Evolutionary conservation across 1,284 basidiomycete genomes (phyloP), one percentile per base, ranked within the genome.

Genomic region (Moniliella sp.): DNA sequence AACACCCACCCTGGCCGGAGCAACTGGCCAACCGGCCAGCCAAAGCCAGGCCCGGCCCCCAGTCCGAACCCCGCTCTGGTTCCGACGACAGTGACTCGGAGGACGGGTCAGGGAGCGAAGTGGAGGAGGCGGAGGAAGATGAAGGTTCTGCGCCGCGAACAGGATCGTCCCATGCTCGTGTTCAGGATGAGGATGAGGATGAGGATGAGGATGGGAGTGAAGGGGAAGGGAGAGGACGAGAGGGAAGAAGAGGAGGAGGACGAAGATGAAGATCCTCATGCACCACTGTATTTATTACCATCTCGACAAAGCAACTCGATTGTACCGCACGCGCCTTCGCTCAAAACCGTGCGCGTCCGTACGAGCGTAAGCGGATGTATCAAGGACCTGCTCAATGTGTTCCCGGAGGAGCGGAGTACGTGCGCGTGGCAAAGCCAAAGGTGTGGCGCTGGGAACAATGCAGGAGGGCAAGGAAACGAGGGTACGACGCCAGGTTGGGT

Each of bases 331-430:
- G 42, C 45, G 15, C 38, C 35, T 9, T 53, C 38, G 18, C 43
- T 16, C 66, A 70, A 26, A 75, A 75, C 61, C 79, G 57, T 64
- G 69, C 30, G 67, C 71, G 43, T 37, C 55, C 44, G 15, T 49
- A 16, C 61, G 48, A 49, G 31, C 39, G 32, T 13, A 44, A 49
- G 40, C 30, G 72, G 68, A 62, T 25, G 58, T 69, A 9, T 76
- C 77, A 19, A 83, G 42, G 88, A 97, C 61, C 64, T 97, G 7
- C 76, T 80, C 17, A 77, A 75, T 4, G 67, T 99, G 23, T 82
- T 97, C 51, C 88, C 91, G 16, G 91, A n/a, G n/a, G 91, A 4
- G 81, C 82, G 1, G 82, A 97, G 57, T 83, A 91, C 55, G 86
- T 30, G 72, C 76, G 38, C 67, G 91, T 35, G 78, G 80, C 51